Base-by-base conservation (phyloP, 495 filamentous ascomycete genomes). In the Jackrogersella minutella region DNA sequence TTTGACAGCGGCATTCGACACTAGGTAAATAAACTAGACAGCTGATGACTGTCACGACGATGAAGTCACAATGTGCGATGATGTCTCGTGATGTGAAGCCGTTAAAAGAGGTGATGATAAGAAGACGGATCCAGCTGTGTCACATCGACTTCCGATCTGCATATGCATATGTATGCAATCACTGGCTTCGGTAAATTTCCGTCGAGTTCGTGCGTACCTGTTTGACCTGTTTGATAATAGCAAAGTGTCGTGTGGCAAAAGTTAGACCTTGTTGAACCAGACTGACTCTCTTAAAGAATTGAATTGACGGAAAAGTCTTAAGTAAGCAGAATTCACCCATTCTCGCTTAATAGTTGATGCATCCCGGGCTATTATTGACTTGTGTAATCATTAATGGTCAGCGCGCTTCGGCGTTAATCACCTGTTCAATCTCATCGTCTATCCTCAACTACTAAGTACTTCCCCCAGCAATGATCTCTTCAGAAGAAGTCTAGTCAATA, bases 71-170 rank as follows among this genome's bases (percentile, higher is more conserved):
- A 46, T 46, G 24, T 69, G 30, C 31, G 36, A 61, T 58, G 36
- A 51, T 24, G 28, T 64, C 60, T 69, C 43, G 61, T 69, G 66
- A 64, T 31, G 24, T 52, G 19, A n/a, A n/a, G n/a, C 22, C 11
- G 13, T 50, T 50, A 36, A 14, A 58, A 64, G 14, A 44, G 19
- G 28, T 30, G 53, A 57, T 21, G 28, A 40, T 54, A 40, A 52
- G 36, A 14, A 44, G 17, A 3, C 19, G 10, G 11, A 19, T 28
- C 19, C 10, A 26, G 40, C 19, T 28, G 34, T 50, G 46, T 59
- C 58, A 36, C 47, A 10, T 53, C 22, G n/a, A 41, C 4, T 49
- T 9, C 37, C 30, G 9, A 37, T 10, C 36, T 28, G 11, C 5
- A 7, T 31, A n/a, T n/a, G n/a, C n/a, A n/a, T n/a, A n/a, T n/a